phyloP scores from a whole-genome alignment of 2,329 filamentous ascomycete genomes.

The Myriosclerotinia duriaeana region DNA sequence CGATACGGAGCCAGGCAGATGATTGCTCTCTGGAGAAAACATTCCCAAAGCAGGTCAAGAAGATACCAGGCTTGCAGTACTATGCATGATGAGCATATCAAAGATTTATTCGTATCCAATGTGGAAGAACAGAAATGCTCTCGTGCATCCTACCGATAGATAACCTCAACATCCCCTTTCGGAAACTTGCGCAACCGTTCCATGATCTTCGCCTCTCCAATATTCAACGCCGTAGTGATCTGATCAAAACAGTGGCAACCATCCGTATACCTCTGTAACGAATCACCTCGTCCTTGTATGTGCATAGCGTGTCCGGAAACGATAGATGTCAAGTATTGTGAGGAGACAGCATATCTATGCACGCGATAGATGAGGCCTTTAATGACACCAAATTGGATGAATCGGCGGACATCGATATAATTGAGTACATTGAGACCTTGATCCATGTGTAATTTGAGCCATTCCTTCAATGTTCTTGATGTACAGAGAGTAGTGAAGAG shows the following conservation, averaged over 20 bases:
- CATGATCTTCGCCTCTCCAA: constrained; percentile 69
- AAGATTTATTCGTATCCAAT: too few species aligned
- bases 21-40: not conserved
- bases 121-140: not conserved
- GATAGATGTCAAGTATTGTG: constrained; percentile 55
- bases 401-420: constrained; percentile 81
- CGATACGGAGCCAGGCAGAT: too few species aligned
- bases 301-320: constrained; percentile 32
- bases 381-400: constrained; percentile 94
- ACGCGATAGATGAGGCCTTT: constrained; percentile 92
- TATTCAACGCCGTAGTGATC: constrained; percentile 73
- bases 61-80: not conserved
- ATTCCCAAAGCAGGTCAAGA: not conserved
- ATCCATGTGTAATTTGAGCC: constrained; percentile 74
- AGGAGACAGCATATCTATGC: constrained; percentile 81
- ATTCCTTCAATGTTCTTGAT: constrained; percentile 81
- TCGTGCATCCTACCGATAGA: constrained; percentile 40
- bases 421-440: constrained; percentile 63
- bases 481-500: constrained; percentile 85
- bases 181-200: constrained; percentile 62
- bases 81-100: not conserved
- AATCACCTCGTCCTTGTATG: constrained; percentile 37
- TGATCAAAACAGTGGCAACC: constrained; percentile 77
- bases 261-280: constrained; percentile 66
- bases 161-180: constrained; percentile 42